Conservation (phyloP, 805 yeast species). For the Kodamaea sagamina region DNA sequence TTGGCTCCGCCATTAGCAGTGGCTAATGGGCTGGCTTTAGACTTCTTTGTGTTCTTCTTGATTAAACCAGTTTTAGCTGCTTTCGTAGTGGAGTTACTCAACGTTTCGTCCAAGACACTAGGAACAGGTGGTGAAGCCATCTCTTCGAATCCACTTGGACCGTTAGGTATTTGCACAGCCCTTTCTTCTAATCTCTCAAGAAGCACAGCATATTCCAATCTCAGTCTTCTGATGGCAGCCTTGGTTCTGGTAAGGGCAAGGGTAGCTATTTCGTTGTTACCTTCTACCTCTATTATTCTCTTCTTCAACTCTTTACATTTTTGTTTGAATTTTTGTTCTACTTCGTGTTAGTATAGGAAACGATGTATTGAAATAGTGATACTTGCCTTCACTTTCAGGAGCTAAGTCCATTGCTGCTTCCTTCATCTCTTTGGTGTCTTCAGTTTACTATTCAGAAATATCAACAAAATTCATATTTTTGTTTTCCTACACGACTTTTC, state of each 20-base stretch:
- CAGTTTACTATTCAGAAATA: no score
- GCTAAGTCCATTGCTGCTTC: slow-evolving; percentile 10
- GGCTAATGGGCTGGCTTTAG: slow-evolving; percentile 17
- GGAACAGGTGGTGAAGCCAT: slow-evolving; percentile 47
- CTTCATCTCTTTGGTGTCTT: slow-evolving; percentile 4
- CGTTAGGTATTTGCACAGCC: slow-evolving; percentile 34
- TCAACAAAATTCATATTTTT: slow-evolving; percentile 2
- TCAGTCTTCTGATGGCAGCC: slow-evolving; percentile 69
- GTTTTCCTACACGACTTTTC: slow-evolving; percentile 5
- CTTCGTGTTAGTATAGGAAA: neutral
- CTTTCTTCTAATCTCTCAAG: slow-evolving; percentile 75
- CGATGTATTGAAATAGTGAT: neutral
- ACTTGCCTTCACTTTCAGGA: slow-evolving; percentile 46
- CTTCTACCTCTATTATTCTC: slow-evolving; percentile 71
- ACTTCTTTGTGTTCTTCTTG: slow-evolving; percentile 22
- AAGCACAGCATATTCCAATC: slow-evolving; percentile 79
- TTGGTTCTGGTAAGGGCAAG: slow-evolving; percentile 77
- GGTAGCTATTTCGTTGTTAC: slow-evolving; percentile 72
- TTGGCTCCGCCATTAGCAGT: slow-evolving; percentile 23
- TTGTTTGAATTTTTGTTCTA: slow-evolving; percentile 47
- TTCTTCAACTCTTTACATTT: slow-evolving; percentile 73
- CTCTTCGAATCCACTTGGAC: slow-evolving; percentile 29
- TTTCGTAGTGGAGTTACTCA: slow-evolving; percentile 24
- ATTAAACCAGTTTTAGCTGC: slow-evolving; percentile 22
- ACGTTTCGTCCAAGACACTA: slow-evolving; percentile 33